Evolutionary conservation across 2,329 filamentous ascomycete species (phyloP), one percentile per base, ranked within the genome.

Genomic region (Emergomyces orientalis): DNA sequence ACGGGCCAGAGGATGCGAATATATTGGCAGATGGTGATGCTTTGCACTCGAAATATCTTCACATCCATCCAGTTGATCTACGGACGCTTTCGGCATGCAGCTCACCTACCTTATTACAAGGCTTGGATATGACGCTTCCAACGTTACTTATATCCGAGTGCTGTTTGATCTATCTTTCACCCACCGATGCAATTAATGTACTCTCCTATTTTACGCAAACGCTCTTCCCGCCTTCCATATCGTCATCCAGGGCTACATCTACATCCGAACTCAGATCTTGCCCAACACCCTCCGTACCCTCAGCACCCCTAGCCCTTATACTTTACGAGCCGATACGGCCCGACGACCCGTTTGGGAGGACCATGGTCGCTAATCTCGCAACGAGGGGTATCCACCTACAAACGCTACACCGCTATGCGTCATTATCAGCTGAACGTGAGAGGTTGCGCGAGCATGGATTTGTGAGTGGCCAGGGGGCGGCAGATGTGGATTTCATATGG

Each of bases 61-160:
- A 81, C 30, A 79, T 81, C 61, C 87, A 90, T 65, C 84, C 86
- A 0, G 71, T 90, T 47, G 91, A 96, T 72, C 81, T 96, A 6
- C 84, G 91, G 58, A 76, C 81, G 13, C 74, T 93, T 5, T 73
- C 78, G 19, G 61, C 65, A 14, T 58, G 54, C 30, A 69, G 59
- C 63, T 65, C 41, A 65, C 70, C 63, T 60, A 68, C 64, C 69
- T 64, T 64, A 19, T 71, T 84, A 4, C 68, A 71, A 25, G 81
- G 81, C 67, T 85, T 78, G 68, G 83, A 78, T 71, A 76, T 68
- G 69, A 84, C 72, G 30, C 69, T 90, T 0, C 91, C 94, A 0
- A 99, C 94, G 0, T 78, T 99, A 9, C 76, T 99, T 30, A 81
- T 99, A 7, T 97, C 93, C 0, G 94, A 99, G 75, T 97, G 94